These are phyloP conservation scores for Candida sojae DNA, from an alignment of 1,139 yeast species.

Conservation along the genomic window DNA sequence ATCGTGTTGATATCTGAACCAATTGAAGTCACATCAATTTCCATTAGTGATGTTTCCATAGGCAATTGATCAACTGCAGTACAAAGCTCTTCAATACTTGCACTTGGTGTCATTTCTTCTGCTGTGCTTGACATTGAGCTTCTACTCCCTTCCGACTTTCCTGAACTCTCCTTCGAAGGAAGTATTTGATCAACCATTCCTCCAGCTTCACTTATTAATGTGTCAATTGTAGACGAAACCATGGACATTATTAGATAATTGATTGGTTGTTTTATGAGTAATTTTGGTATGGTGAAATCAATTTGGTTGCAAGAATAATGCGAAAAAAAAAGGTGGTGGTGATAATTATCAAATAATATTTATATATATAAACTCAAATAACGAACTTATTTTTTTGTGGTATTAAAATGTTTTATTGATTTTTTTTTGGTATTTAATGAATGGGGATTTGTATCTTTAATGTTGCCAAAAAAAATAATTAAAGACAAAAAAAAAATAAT, in stretches of 20 bases:
- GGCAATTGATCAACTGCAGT: slow-evolving; percentile 3
- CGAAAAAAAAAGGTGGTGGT: neutral
- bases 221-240: slow-evolving; percentile 4
- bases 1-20: slow-evolving; percentile 1
- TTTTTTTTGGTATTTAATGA: neutral
- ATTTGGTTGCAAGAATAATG: slow-evolving; percentile 6
- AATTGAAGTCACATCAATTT: neutral
- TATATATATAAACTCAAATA: too few relatives aligned
- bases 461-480: neutral
- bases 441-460: neutral
- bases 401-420: neutral
- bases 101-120: neutral
- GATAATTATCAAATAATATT: neutral
- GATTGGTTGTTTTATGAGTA: neutral
- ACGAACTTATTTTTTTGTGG: too few relatives aligned
- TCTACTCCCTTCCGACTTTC: neutral
- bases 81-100: slow-evolving; percentile 1
- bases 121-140: neutral
- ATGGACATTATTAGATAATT: slow-evolving; percentile 2
- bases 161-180: neutral
- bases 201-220: slow-evolving; percentile 6
- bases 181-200: neutral
- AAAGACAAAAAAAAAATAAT: neutral
- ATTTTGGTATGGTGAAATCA: neutral
- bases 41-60: neutral